Base-by-base conservation (phyloP, 352 stramenopile species). In the Globisporangium uncinulatum region DNA sequence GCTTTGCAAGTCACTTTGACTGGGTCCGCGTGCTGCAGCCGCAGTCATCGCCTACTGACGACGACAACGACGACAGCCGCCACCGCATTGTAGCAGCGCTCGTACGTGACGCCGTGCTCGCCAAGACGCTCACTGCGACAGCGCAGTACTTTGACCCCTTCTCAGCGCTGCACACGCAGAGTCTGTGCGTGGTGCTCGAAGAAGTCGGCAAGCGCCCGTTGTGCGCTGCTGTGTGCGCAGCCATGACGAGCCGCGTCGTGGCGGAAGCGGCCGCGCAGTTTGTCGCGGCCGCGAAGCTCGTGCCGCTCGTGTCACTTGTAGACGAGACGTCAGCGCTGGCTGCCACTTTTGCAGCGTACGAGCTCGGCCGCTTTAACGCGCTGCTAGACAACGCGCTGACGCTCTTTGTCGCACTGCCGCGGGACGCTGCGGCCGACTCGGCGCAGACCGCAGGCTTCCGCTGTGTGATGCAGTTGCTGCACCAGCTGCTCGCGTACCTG, bases 361-460 rank as follows among this genome's bases (percentile, higher is more conserved):
- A 78, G 24, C 19, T 85, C 21, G 60, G 70, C n/a, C 62, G 70
- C 21, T 85, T 90, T 34, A 78, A 69, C 39, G 59, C 61, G n/a
- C 66, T 90, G 9, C 67, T 81, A 36, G 80, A 89, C 54, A 88
- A 91, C 31, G 61, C 79, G 20, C 56, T 87, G n/a, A 80, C 68
- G 32, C 47, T 91, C 29, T 87, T 91, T 45, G 78, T 86, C 9
- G 63, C 69, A 48, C 65, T 89, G 8, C 74, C 78, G 0, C 69
- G 61, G 41, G 67, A 65, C 3, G 13, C 45, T 1, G 42, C 21
- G 13, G 20, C 59, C 37, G 39, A 1, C 41, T 59, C 49, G 24
- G 59, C 70, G 6, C 70, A 76, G 51, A 51, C 56, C 15, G 55
- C 57, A 11, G 73, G 67, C 29, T 91, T 91, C 53, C 69, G 67